These are phyloP conservation scores for Rosellinia necatrix DNA, from an alignment of 2,329 filamentous ascomycete genomes.

Conservation along the genomic window DNA sequence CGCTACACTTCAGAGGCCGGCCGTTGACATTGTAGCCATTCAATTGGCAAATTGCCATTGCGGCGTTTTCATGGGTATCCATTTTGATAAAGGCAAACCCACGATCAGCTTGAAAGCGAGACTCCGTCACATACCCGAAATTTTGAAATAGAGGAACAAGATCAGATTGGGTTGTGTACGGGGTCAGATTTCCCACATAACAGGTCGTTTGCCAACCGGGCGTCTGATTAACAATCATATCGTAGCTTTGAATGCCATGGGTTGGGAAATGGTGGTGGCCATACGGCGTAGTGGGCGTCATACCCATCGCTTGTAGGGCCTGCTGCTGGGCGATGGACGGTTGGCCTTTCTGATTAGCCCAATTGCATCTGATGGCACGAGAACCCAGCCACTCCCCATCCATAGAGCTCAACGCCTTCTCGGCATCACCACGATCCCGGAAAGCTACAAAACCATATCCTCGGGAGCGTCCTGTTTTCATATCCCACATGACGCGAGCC, in stretches of 20 bases:
- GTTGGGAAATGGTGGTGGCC: slow-evolving; percentile 98
- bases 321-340: slow-evolving; percentile 98
- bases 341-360: slow-evolving; percentile 99
- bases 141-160: slow-evolving; percentile 98
- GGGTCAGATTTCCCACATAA: slow-evolving; percentile 97
- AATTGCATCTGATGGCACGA: slow-evolving; percentile 97
- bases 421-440: slow-evolving; percentile 89
- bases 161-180: slow-evolving; percentile 95
- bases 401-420: slow-evolving; percentile 96
- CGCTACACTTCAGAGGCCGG: slow-evolving; percentile 95
- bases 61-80: slow-evolving; percentile 97
- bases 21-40: slow-evolving; percentile 98
- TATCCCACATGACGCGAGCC: slow-evolving; percentile 99
- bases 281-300: slow-evolving; percentile 95
- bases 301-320: slow-evolving; percentile 95
- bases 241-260: slow-evolving; percentile 94
- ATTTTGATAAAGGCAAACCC: slow-evolving; percentile 99
- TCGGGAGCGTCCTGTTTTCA: slow-evolving; percentile 98
- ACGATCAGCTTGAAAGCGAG: slow-evolving; percentile 95
- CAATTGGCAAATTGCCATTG: slow-evolving; percentile 97
- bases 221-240: slow-evolving; percentile 94
- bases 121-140: slow-evolving; percentile 97
- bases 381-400: slow-evolving; percentile 99
- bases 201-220: slow-evolving; percentile 98
- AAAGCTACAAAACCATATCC: slow-evolving; percentile 97